Conservation (phyloP, 495 filamentous ascomycete genomes). For the Aspergillus haitiensis region DNA sequence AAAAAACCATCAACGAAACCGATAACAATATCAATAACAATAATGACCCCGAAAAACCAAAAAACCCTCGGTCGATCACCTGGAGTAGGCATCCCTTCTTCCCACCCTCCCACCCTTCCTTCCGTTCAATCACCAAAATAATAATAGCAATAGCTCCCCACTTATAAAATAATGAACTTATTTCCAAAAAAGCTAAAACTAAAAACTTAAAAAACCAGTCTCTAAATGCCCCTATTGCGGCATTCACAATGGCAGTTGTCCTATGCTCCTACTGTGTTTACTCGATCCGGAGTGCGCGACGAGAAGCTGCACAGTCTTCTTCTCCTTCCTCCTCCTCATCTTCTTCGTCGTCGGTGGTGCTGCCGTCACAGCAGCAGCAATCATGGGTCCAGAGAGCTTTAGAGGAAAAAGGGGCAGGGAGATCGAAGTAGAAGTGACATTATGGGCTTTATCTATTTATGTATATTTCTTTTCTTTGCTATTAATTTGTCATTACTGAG, state of each 20-base stretch:
- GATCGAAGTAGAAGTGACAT: background rate
- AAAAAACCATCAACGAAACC: background rate
- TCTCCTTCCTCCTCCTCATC: background rate
- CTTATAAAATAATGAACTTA: too few species aligned
- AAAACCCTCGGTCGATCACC: conserved; percentile 29
- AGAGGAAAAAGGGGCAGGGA: conserved; percentile 28
- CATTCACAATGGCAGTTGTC: conserved; percentile 51
- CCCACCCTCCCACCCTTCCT: too few species aligned
- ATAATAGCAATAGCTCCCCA: background rate
- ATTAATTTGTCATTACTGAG: too few species aligned
- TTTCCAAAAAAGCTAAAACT: too few species aligned
- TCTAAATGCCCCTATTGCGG: conserved; percentile 49
- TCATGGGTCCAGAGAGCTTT: conserved; percentile 43
- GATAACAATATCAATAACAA: background rate
- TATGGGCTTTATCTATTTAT: too few species aligned
- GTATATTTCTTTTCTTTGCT: too few species aligned
- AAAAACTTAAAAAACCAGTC: conserved; percentile 30
- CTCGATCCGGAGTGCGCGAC: conserved; percentile 49
- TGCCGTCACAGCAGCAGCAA: conserved; percentile 3
- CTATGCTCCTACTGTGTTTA: conserved; percentile 51
- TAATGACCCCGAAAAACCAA: conserved; percentile 12
- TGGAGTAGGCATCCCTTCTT: conserved; percentile 23
- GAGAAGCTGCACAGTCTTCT: conserved; percentile 29
- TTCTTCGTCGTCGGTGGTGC: background rate
- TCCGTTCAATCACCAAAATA: background rate